Evolutionary conservation across 108 stramenopile genomes (phyloP).

Genomic region (Nitzschia sp.): DNA sequence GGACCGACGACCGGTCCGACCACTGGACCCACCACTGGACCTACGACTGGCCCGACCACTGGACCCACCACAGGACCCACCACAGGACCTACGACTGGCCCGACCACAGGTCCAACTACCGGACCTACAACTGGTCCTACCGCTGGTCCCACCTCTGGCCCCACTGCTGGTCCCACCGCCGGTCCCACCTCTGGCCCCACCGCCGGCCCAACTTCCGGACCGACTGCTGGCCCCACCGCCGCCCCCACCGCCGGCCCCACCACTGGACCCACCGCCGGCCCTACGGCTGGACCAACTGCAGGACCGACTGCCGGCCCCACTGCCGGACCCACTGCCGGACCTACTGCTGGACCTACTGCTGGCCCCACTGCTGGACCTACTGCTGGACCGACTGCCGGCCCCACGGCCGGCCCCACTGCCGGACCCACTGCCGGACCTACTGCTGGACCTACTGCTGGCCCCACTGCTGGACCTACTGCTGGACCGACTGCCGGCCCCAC

Average conservation of each 20-base stretch:
- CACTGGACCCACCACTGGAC: conserved; percentile 22
- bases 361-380: conserved; percentile 13
- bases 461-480: conserved; percentile 21
- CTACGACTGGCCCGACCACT: conserved; percentile 7
- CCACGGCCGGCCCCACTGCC: conserved; percentile 8
- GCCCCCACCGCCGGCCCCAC: conserved; percentile 10
- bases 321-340: conserved; percentile 9
- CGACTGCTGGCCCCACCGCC: conserved; percentile 16
- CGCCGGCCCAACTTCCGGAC: conserved; percentile 14
- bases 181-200: conserved; percentile 27
- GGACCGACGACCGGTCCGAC: neutral
- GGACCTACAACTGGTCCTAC: conserved; percentile 15
- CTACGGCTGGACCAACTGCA: conserved; percentile 18
- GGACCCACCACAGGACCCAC: conserved; percentile 18
- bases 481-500: conserved; percentile 6
- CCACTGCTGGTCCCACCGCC: conserved; percentile 8
- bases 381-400: conserved; percentile 3
- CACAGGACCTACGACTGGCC: conserved; percentile 4
- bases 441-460: conserved; percentile 26
- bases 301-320: conserved; percentile 14
- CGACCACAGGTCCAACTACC: conserved; percentile 6
- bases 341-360: conserved; percentile 2
- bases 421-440: conserved; percentile 6
- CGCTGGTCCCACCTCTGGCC: neutral
- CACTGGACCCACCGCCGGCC: conserved; percentile 10